Conservation (phyloP, 768 basidiomycete species). For the Suillus paluster region DNA sequence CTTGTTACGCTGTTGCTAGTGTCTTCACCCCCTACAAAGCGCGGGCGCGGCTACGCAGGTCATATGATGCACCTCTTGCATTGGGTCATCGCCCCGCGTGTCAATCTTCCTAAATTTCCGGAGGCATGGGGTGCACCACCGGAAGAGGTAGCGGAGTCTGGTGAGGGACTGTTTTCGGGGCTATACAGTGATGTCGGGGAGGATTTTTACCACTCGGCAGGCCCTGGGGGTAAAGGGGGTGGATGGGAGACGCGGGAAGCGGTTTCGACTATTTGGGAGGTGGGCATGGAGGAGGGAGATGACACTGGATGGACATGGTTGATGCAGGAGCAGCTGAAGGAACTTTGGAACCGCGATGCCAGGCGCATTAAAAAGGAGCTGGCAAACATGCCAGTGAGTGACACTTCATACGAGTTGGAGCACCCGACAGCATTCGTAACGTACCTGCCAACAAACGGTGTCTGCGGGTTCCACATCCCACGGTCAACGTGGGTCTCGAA, state of each 20-base stretch:
- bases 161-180: slow-evolving; percentile 49
- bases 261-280: slow-evolving; percentile 46
- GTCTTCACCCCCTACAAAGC: slow-evolving; percentile 57
- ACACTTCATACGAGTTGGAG: slow-evolving; percentile 13
- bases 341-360: slow-evolving; percentile 47
- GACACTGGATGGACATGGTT: slow-evolving; percentile 35
- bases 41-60: slow-evolving; percentile 58
- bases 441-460: slow-evolving; percentile 50
- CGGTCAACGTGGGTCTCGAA: slow-evolving; percentile 30
- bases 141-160: slow-evolving; percentile 32
- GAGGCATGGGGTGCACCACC: slow-evolving; percentile 49
- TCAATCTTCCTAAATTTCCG: slow-evolving; percentile 42
- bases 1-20: slow-evolving; percentile 57
- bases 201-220: slow-evolving; percentile 48
- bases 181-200: slow-evolving; percentile 59
- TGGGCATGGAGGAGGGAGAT: slow-evolving; percentile 20
- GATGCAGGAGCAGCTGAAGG: slow-evolving; percentile 37
- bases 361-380: slow-evolving; percentile 40
- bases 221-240: slow-evolving; percentile 33
- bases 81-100: slow-evolving; percentile 49
- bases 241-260: slow-evolving; percentile 51
- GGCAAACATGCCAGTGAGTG: slow-evolving; percentile 13
- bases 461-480: slow-evolving; percentile 48
- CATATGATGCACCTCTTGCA: slow-evolving; percentile 72
- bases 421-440: slow-evolving; percentile 32